Evolutionary conservation across 2,329 filamentous ascomycete species (phyloP), one percentile per base, ranked within the genome.

Genomic region (Pseudonectria foliicola): DNA sequence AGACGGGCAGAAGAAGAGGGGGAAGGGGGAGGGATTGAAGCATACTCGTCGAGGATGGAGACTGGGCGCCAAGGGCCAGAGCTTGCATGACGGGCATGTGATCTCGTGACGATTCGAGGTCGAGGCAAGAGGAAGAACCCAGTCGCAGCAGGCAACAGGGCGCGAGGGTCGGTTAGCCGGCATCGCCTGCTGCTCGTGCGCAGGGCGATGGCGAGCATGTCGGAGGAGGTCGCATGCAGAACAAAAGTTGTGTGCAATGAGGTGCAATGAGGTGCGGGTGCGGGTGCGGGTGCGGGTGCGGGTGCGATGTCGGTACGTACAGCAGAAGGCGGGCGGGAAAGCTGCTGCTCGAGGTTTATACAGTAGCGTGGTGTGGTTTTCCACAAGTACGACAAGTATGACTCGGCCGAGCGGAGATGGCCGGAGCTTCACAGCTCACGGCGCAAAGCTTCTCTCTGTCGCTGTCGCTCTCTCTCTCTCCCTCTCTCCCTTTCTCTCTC

Each of bases 1-100:
- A 37, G 39, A 25, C 25, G 31, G 23, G 13, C 34, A 23, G 23
- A 29, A 25, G 35, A 29, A 33, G 10, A 31, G 16, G 30, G 35
- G 29, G 32, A 40, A n/a, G n/a, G n/a, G n/a, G n/a, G n/a, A n/a
- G n/a, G n/a, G n/a, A n/a, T n/a, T n/a, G 27, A 40, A 23, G 51
- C 72, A 48, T 63, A 82, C 77, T 82, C 77, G 55, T 82, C 77
- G 12, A 82, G 60, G 15, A 78, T 71, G 39, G 75, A 75, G 33
- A 77, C 72, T 4, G 77, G 77, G 40, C 78, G 69, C 77, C 77
- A 82, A 59, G 70, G 67, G 23, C 64, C 44, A 42, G 53, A 51
- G 36, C 47, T 52, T 16, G 46, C 43, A 16, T 33, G 39, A 38
- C 49, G 52, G 21, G 36, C 25, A 14, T 49, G 48, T 31, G 39